Evolutionary conservation across 179 eudicot genomes (phyloP), one percentile per base, ranked within the genome.

Genomic region (Silene coronaria): DNA sequence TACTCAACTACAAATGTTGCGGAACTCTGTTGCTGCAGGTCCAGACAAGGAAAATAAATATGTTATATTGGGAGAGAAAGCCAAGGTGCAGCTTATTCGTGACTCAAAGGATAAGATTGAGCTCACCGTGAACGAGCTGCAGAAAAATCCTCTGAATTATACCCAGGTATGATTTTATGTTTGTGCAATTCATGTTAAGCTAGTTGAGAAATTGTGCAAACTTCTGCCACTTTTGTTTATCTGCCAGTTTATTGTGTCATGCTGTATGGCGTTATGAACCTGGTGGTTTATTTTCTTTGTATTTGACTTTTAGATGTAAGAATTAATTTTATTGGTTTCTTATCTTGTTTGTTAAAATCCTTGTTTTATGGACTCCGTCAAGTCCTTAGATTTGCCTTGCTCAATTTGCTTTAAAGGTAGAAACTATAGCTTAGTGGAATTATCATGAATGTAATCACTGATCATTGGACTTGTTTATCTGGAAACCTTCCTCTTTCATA

Each of bases 41-140:
- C 91, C 97, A 76, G 99, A 95, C 36, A 83, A 85, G 79, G 97
- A 87, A 78, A 71, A 74, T 55, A 93, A 83, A 77, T 95, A 84
- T 88, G 97, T 93, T 72, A 63, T 95, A 23, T 78, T 93, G 90
- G 99, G 99, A 75, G 99, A 95, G 82, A 95, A 95, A 84, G 99
- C 92, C 51, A 95, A 93, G 80, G 96, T 87, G 72, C 97, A 91
- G 80, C 89, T 95, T 24, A 61, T 95, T 65, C 89, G 97, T 77
- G 97, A 91, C 84, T 93, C 97, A 34, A 93, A 82, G 89, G 86
- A 92, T 78, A 75, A 87, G 64, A 95, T 95, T 53, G 93, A 85
- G 67, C 45, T 93, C 36, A 68, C 72, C 27, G 71, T 93, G 34
- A 84, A 91, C 63, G 99, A 95, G 86, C 82, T 95, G 85, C 99